phyloP scores from a whole-genome alignment of 495 filamentous ascomycete genomes.

The Penicillium maclennaniae region DNA sequence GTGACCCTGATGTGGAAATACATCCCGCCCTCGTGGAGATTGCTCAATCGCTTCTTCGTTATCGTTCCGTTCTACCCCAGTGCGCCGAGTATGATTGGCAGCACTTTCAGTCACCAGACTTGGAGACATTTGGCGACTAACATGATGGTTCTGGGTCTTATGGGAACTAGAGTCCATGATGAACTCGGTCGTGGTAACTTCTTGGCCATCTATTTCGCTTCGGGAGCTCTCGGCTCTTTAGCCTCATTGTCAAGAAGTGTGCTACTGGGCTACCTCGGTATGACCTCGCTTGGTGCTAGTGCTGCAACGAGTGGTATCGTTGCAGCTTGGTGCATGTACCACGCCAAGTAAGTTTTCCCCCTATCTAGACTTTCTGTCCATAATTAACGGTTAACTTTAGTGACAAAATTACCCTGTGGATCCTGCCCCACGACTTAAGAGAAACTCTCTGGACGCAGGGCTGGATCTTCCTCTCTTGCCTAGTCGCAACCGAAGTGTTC shows the following conservation, averaged over 20 bases:
- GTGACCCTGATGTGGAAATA: slow-evolving; percentile 63
- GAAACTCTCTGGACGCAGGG: slow-evolving; percentile 32
- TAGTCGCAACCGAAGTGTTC: slow-evolving; percentile 39
- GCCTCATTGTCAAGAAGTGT: slow-evolving; percentile 58
- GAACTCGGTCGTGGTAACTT: slow-evolving; percentile 84
- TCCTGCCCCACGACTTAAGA: slow-evolving; percentile 38
- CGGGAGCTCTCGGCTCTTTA: slow-evolving; percentile 64
- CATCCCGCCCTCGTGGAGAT: slow-evolving; percentile 61
- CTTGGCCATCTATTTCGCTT: slow-evolving; percentile 68
- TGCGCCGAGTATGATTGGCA: slow-evolving; percentile 61
- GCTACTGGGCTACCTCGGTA: slow-evolving; percentile 43
- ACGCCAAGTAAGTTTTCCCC: slow-evolving; percentile 41
- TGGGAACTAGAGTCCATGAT: slow-evolving; percentile 70
- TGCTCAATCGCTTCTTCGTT: slow-evolving; percentile 78
- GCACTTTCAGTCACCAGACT: slow-evolving; percentile 74
- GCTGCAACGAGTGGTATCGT: slow-evolving; percentile 66
- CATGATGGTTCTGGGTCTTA: slow-evolving; percentile 57
- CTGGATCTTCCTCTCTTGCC: slow-evolving; percentile 32
- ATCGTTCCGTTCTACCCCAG: slow-evolving; percentile 65
- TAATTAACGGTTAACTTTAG: slow-evolving; percentile 19
- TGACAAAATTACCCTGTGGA: slow-evolving; percentile 40
- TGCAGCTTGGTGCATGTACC: slow-evolving; percentile 64
- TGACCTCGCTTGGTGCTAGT: slow-evolving; percentile 67
- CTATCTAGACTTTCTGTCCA: neutral
- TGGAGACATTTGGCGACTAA: slow-evolving; percentile 66